These are phyloP conservation scores for Prunus padus DNA, from an alignment of 306 rosid species.

Conservation along the genomic window DNA sequence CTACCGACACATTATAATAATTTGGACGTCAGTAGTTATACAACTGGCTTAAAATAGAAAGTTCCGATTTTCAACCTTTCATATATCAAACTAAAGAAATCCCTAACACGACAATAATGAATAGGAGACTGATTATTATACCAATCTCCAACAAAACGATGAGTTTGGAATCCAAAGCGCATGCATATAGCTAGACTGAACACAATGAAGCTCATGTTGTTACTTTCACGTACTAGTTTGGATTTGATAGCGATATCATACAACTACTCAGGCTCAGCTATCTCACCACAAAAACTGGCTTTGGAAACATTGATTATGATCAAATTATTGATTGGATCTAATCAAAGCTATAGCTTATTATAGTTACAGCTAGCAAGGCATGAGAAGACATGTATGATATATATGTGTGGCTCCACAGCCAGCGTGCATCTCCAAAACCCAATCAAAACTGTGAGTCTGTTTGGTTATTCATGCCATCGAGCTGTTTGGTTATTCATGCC, in stretches of 20 bases:
- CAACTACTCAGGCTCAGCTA: neutral
- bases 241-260: neutral
- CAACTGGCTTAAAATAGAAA: too few relatives aligned
- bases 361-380: neutral
- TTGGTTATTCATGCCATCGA: neutral
- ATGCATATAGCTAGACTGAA: neutral
- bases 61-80: neutral
- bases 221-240: constrained; percentile 3
- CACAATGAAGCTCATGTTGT: neutral
- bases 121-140: neutral
- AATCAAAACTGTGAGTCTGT: neutral
- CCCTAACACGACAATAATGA: neutral
- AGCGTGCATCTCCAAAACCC: neutral
- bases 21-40: too few relatives aligned
- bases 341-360: neutral
- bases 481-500: neutral
- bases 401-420: constrained; percentile 1
- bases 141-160: neutral
- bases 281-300: neutral
- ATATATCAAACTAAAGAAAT: neutral
- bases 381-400: neutral
- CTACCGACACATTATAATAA: too few relatives aligned
- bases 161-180: neutral
- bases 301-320: neutral
- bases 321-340: neutral